Conservation (phyloP, 805 yeast species). For the Candida nitratophila region DNA sequence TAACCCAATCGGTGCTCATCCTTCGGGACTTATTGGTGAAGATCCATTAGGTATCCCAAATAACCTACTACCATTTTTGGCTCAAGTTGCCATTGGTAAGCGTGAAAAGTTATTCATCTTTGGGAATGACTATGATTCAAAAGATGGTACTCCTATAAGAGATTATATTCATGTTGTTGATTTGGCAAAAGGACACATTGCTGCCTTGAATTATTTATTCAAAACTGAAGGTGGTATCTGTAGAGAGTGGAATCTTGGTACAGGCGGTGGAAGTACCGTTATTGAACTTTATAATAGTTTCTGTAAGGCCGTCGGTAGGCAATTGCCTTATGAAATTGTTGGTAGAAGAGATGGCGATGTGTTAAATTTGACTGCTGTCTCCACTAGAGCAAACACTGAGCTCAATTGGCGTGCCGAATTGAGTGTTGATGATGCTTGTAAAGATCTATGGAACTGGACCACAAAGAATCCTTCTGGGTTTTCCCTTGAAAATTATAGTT, state of each 20-base stretch:
- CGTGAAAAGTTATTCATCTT: conserved; percentile 59
- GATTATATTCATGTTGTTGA: conserved; percentile 81
- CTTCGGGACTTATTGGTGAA: conserved; percentile 74
- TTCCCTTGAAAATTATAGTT: conserved; percentile 25
- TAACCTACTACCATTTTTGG: conserved; percentile 66
- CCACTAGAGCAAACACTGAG: conserved; percentile 59
- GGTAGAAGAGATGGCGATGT: conserved; percentile 75
- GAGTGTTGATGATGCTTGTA: conserved; percentile 56
- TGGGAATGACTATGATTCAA: conserved; percentile 63
- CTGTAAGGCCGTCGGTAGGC: conserved; percentile 54
- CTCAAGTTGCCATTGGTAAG: conserved; percentile 72
- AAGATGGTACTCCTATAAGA: conserved; percentile 77
- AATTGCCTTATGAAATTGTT: conserved; percentile 57
- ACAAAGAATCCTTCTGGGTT: conserved; percentile 60
- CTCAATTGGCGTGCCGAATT: conserved; percentile 56
- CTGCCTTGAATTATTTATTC: conserved; percentile 55
- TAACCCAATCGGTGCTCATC: conserved; percentile 84
- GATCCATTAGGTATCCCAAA: conserved; percentile 76
- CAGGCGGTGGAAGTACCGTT: conserved; percentile 77
- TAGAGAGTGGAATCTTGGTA: conserved; percentile 79
- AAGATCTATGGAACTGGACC: conserved; percentile 76
- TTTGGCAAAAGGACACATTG: conserved; percentile 68
- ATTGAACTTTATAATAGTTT: conserved; percentile 63
- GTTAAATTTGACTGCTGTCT: conserved; percentile 58
- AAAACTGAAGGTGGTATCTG: conserved; percentile 36